A percentile compares a stretch with the other conserved stretches of the same genome.
Conservation (phyloP, 2,329 filamentous ascomycete species). For the Fusarium palustre region DNA sequence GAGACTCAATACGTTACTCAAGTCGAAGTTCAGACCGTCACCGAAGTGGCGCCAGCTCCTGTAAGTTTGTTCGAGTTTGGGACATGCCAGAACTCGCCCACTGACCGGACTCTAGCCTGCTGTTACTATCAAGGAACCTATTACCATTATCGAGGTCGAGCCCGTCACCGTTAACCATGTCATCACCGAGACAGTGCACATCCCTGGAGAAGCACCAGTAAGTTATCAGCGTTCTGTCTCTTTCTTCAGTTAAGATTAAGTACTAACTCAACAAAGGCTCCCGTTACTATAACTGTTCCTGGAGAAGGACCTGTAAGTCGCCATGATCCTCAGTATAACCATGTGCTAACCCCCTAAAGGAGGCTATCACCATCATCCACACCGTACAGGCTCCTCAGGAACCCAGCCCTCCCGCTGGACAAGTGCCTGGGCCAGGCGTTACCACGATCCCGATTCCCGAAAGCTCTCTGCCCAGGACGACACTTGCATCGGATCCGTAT, state of each 20-base stretch:
- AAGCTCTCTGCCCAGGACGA: constrained; percentile 48
- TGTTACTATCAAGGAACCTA: constrained; percentile 23
- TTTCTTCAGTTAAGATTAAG: no score
- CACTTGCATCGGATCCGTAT: constrained; percentile 38
- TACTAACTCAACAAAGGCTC: not conserved
- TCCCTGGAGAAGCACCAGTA: constrained; percentile 39
- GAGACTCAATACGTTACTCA: constrained; percentile 26
- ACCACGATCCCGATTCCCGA: constrained; percentile 47
- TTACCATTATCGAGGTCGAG: constrained; percentile 34
- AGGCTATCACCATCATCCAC: constrained; percentile 36
- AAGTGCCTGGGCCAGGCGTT: constrained; percentile 42
- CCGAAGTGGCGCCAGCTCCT: constrained; percentile 29
- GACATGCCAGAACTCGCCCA: no score
- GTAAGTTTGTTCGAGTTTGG: constrained; percentile 12
- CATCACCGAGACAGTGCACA: constrained; percentile 21
- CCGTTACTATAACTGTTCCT: constrained; percentile 2
- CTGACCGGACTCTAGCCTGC: constrained; percentile 21
- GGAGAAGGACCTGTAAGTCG: constrained; percentile 23
- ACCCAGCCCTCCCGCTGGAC: constrained; percentile 13
- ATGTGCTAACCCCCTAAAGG: constrained; percentile 22
- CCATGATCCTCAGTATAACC: not conserved
- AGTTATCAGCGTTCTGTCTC: not conserved
- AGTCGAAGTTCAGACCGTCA: constrained; percentile 17
- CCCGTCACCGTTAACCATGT: constrained; percentile 10
- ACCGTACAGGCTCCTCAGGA: constrained; percentile 29